Conservation (phyloP, 352 stramenopile species). For the Phytopythium boreale region DNA sequence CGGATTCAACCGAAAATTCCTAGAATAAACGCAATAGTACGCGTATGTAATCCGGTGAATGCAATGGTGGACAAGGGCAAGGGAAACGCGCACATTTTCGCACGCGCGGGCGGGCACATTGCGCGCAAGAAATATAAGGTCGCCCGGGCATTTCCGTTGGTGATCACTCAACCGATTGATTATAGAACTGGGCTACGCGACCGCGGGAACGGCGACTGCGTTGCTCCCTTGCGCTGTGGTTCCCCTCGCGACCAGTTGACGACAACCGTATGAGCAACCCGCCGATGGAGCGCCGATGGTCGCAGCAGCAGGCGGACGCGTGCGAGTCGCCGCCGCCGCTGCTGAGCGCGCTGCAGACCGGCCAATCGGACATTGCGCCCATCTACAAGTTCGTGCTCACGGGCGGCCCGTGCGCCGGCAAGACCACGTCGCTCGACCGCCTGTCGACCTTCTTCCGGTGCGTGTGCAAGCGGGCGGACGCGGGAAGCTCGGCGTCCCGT, state of each 20-base stretch:
- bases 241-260: not conserved
- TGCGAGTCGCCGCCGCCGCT: slow-evolving; percentile 45
- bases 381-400: slow-evolving; percentile 95
- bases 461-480: too few species aligned
- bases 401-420: slow-evolving; percentile 93
- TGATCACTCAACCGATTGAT: not conserved
- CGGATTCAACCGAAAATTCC: not conserved
- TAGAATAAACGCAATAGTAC: not conserved
- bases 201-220: too few species aligned
- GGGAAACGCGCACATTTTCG: not conserved
- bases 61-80: not conserved
- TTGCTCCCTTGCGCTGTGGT: too few species aligned
- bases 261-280: not conserved
- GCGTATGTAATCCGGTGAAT: not conserved
- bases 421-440: slow-evolving; percentile 93
- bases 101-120: not conserved
- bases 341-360: slow-evolving; percentile 63
- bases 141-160: not conserved
- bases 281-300: slow-evolving; percentile 29
- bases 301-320: slow-evolving; percentile 41
- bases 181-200: too few species aligned
- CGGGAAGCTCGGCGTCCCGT: too few species aligned
- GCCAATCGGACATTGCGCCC: slow-evolving; percentile 61
- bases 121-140: slow-evolving; percentile 5
- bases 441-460: slow-evolving; percentile 88